phyloP scores from a whole-genome alignment of 1,284 basidiomycete species.

The Anthracocystis panici-leucophaei region DNA sequence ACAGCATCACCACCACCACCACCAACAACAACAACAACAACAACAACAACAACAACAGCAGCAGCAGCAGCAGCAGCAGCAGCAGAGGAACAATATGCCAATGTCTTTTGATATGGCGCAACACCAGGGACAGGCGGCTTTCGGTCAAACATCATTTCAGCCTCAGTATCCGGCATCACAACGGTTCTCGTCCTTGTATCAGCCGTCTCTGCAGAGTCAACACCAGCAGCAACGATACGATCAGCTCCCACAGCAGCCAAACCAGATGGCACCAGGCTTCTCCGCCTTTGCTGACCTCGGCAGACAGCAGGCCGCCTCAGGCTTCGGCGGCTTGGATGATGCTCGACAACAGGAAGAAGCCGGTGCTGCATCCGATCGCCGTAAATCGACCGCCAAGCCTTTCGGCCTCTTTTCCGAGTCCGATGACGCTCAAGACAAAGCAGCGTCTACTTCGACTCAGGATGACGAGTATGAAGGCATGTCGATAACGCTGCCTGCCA shows the following conservation, averaged over 20 bases:
- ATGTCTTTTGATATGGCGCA: constrained; percentile 10
- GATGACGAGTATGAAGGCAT: constrained; percentile 33
- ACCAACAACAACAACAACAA: constrained; percentile 6
- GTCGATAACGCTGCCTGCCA: constrained; percentile 40
- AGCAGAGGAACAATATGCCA: constrained; percentile 3
- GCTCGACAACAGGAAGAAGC: constrained; percentile 9
- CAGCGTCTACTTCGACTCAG: not conserved
- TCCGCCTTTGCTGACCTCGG: constrained; percentile 26
- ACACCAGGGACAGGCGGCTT: constrained; percentile 22
- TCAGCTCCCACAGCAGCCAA: constrained; percentile 30
- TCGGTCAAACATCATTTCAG: constrained; percentile 20
- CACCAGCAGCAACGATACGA: constrained; percentile 15
- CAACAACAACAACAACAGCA: constrained; percentile 15
- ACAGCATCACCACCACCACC: constrained; percentile 31
- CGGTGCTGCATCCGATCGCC: not conserved
- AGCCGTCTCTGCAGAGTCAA: constrained; percentile 16
- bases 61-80: too few species aligned
- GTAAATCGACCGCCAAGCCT: constrained; percentile 8
- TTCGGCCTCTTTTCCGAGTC: constrained; percentile 21
- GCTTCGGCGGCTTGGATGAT: constrained; percentile 12
- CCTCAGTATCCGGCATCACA: constrained; percentile 8
- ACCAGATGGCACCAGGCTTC: constrained; percentile 16
- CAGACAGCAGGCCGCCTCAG: constrained; percentile 21
- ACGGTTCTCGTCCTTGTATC: constrained; percentile 15
- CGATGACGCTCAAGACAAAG: not conserved